phyloP scores from a whole-genome alignment of 2,329 filamentous ascomycete species.

The Microdochium nivale region DNA sequence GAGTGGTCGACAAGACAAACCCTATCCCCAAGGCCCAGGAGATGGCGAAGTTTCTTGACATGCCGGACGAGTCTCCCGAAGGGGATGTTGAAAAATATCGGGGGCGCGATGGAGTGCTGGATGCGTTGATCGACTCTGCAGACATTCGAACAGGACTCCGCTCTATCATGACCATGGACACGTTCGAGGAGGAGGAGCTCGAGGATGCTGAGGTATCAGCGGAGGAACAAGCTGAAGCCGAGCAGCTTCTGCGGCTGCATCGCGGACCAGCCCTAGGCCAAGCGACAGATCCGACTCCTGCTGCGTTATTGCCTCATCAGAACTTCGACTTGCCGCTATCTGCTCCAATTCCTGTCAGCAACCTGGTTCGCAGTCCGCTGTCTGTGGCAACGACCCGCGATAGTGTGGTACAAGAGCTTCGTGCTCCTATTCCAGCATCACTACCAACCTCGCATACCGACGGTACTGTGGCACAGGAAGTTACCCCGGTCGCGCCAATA shows the following conservation, averaged over 20 bases:
- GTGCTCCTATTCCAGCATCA: no score
- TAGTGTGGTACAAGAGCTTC: no score
- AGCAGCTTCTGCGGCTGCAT: conserved; percentile 23
- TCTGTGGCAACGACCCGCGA: no score
- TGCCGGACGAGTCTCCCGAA: conserved; percentile 42
- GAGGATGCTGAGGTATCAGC: conserved; percentile 45
- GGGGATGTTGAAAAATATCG: conserved; percentile 41
- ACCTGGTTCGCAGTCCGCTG: no score
- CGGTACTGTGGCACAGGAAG: no score
- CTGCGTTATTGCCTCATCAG: neutral
- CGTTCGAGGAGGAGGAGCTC: conserved; percentile 62
- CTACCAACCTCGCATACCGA: no score
- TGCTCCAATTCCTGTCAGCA: no score
- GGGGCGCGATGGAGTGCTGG: conserved; percentile 57
- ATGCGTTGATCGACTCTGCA: conserved; percentile 31
- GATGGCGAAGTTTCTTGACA: conserved; percentile 47
- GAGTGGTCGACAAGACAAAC: conserved; percentile 79
- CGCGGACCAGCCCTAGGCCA: conserved; percentile 11
- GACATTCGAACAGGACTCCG: conserved; percentile 32
- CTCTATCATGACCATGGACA: conserved; percentile 59
- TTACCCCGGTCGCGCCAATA: neutral
- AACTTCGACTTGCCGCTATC: no score
- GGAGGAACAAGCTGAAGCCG: conserved; percentile 51
- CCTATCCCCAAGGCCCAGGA: conserved; percentile 57
- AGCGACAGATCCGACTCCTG: neutral